These are phyloP conservation scores for Lindgomyces ingoldianus DNA, from an alignment of 495 filamentous ascomycete species.

Conservation along the genomic window DNA sequence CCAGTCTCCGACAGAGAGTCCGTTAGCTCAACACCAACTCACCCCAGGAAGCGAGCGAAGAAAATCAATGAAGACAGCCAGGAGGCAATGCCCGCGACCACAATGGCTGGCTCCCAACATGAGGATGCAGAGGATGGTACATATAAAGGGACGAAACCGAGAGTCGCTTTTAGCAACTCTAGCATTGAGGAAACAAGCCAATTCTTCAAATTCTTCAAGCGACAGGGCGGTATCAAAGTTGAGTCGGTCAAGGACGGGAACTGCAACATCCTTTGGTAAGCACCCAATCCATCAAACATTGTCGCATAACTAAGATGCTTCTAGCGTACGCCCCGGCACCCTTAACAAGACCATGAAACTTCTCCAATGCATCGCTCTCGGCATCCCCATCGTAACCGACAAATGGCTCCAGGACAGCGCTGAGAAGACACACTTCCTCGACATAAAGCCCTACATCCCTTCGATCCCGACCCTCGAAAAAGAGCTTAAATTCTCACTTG, in stretches of 20 bases:
- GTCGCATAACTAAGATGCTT: neutral
- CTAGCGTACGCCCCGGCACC: conserved; percentile 41
- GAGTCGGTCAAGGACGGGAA: conserved; percentile 28
- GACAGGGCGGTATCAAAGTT: conserved; percentile 38
- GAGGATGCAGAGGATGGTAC: neutral
- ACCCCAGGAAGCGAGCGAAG: conserved; percentile 8
- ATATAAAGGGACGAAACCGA: conserved; percentile 33
- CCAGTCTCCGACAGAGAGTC: neutral
- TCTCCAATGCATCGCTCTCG: conserved; percentile 42
- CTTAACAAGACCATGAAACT: conserved; percentile 48
- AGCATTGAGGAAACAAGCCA: conserved; percentile 21
- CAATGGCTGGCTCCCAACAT: neutral
- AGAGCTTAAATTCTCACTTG: conserved; percentile 44
- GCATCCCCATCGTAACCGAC: conserved; percentile 47
- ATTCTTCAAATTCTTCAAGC: conserved; percentile 40
- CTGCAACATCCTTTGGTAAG: conserved; percentile 44
- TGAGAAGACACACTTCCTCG: conserved; percentile 35
- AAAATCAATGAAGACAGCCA: neutral
- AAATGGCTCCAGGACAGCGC: conserved; percentile 44
- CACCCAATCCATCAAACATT: neutral
- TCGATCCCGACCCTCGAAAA: conserved; percentile 37
- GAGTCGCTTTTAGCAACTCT: conserved; percentile 43
- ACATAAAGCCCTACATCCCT: conserved; percentile 37
- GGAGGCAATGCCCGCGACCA: neutral
- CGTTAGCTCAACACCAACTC: neutral